Base-by-base conservation (phyloP, 371 early-diverging fungal species). In the Nematocida sp. region DNA sequence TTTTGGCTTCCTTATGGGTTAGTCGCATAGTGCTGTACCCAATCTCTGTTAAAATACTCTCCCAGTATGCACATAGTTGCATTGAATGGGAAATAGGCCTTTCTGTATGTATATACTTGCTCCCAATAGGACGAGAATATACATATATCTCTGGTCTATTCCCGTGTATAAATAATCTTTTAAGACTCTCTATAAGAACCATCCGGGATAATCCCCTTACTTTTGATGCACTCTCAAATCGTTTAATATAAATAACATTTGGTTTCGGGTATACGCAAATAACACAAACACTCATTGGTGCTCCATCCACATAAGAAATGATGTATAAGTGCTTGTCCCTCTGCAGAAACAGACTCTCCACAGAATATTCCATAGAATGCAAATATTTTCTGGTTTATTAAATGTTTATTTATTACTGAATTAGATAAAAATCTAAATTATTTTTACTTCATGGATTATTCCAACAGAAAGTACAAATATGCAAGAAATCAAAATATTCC, bases 231-330 rank as follows among this genome's bases (percentile, higher is more conserved):
- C 67, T 75, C 33, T 75, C 76, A 11, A 66, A 9, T 23, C 62
- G 66, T 23, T 55, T 67, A 18, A 75, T 64, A 55, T 75, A 57
- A 13, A 75, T 52, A 9, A 75, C 42, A 9, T 46, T 25, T 33
- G 44, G 18, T 5, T 55, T 66, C 13, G 5, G 7, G 54, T 73
- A 73, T 13, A 27, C 40, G 2, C 27, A n/a, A 5, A 27, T 11
- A 44, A 45, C 62, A 40, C 72, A 57, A 9, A 72, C 11, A 72
- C 54, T 54, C 54, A 71, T 46, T n/a, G 46, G 54, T 56, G 15
- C 20, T 56, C 42, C 57, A 54, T 69, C 15, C 44, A 18, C 40
- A 42, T 42, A 62, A 5, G 39, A 62, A 13, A 62, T 15, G 23
- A 39, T 15, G 40, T 62, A 62, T 42, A 62, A 11, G 6, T 6